These are phyloP conservation scores for Thielaviopsis ethacetica DNA, from an alignment of 2,329 filamentous ascomycete genomes.

Conservation along the genomic window DNA sequence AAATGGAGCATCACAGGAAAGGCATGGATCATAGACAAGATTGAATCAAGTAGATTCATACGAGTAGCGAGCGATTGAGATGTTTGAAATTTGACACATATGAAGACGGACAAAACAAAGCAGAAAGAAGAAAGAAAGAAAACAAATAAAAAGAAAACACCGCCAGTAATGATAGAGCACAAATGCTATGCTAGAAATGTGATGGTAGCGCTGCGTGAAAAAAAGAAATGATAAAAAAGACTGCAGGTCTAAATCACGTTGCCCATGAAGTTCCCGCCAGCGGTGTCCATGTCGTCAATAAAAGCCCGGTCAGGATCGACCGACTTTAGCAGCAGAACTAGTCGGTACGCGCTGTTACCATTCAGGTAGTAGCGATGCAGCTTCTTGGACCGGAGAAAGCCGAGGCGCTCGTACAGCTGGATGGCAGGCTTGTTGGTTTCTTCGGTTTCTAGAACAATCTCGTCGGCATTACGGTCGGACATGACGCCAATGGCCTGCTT, in stretches of 20 bases:
- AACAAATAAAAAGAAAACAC: neutral
- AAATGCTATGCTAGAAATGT: neutral
- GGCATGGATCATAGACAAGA: neutral
- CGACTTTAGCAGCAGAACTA: constrained; percentile 63
- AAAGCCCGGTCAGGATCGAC: constrained; percentile 17
- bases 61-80: neutral
- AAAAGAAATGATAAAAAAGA: neutral
- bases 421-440: constrained; percentile 82
- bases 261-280: neutral
- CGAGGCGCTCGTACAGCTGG: constrained; percentile 80
- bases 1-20: neutral
- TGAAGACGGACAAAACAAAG: neutral
- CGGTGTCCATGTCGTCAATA: neutral
- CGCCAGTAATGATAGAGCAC: too few species aligned
- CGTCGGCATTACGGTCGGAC: constrained; percentile 68
- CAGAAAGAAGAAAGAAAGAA: neutral
- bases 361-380: constrained; percentile 93
- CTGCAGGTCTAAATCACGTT: neutral
- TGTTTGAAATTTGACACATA: neutral
- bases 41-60: neutral
- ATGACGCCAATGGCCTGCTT: constrained; percentile 82
- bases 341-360: constrained; percentile 81
- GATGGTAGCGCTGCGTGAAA: neutral
- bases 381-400: constrained; percentile 83
- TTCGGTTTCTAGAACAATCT: constrained; percentile 92